Evolutionary conservation across 1,139 yeast genomes (phyloP).

Genomic region (Diutina pseudorugosa): DNA sequence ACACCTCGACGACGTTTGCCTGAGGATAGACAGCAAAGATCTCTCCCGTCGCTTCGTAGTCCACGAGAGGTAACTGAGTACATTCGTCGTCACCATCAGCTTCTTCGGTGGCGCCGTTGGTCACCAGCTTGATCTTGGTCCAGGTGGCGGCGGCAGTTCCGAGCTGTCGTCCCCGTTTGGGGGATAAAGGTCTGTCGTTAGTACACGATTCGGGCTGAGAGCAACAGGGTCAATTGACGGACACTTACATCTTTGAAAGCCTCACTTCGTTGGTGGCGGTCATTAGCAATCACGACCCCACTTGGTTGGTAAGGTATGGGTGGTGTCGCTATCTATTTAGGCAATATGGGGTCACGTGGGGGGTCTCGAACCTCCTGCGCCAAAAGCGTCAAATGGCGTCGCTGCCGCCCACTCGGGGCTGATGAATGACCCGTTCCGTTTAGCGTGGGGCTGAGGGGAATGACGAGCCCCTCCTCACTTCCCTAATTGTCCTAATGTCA

Average conservation of each 20-base stretch:
- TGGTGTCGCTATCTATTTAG: background rate
- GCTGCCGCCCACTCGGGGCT: background rate
- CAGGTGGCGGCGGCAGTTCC: conserved; percentile 35
- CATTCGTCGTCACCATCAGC: conserved; percentile 2
- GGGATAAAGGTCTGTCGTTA: conserved; percentile 9
- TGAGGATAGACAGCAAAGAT: conserved; percentile 22
- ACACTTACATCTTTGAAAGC: background rate
- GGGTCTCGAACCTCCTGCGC: background rate
- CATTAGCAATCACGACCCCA: background rate
- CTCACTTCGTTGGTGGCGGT: conserved; percentile 1
- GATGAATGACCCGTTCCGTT: background rate
- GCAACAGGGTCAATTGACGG: background rate
- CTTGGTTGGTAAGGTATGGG: background rate
- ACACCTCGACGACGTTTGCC: conserved; percentile 25
- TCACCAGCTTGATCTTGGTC: conserved; percentile 29
- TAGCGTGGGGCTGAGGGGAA: background rate
- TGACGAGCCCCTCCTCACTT: background rate
- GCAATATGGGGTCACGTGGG: background rate
- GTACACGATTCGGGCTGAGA: background rate
- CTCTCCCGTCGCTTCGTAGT: conserved; percentile 37
- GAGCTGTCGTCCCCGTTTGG: conserved; percentile 22
- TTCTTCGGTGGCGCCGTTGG: conserved; percentile 7
- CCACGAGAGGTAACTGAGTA: conserved; percentile 12
- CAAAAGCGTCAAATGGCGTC: background rate
- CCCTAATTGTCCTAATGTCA: too few species aligned